Evolutionary conservation across 352 stramenopile genomes (phyloP).

Genomic region (Globisporangium echinulatum): DNA sequence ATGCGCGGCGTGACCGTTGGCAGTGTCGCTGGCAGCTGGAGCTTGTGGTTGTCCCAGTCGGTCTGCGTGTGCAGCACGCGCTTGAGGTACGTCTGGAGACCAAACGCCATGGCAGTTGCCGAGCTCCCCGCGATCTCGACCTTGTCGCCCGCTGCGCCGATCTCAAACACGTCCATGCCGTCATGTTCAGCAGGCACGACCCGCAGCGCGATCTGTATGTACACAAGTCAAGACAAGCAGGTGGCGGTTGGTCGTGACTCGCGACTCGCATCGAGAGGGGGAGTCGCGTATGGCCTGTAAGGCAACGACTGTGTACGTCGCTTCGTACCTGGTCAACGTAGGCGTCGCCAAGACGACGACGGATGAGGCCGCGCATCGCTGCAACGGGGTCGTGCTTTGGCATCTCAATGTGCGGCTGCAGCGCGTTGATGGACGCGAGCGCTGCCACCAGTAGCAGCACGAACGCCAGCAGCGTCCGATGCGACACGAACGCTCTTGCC

Average conservation of each 20-base stretch:
- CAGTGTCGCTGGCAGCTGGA: slow-evolving; percentile 50
- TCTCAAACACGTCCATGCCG: slow-evolving; percentile 58
- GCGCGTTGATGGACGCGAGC: slow-evolving; percentile 1
- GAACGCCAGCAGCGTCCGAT: slow-evolving; percentile 3
- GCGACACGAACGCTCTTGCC: slow-evolving; percentile 2
- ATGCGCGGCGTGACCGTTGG: slow-evolving; percentile 26
- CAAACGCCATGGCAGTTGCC: slow-evolving; percentile 62
- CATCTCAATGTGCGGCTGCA: slow-evolving; percentile 19
- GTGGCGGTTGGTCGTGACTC: no score
- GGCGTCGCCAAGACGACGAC: slow-evolving; percentile 35
- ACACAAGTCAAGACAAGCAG: no score
- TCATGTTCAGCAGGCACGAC: slow-evolving; percentile 31
- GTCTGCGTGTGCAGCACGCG: slow-evolving; percentile 63
- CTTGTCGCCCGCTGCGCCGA: slow-evolving; percentile 35
- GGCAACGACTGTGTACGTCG: no score
- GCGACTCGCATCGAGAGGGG: no score
- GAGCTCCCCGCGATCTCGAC: slow-evolving; percentile 47
- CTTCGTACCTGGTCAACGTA: slow-evolving; percentile 56
- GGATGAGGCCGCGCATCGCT: slow-evolving; percentile 48
- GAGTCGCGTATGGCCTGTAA: no score
- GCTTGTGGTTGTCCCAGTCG: slow-evolving; percentile 73
- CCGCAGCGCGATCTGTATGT: slow-evolving; percentile 40
- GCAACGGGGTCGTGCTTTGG: slow-evolving; percentile 40
- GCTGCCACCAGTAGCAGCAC: slow-evolving; percentile 15
- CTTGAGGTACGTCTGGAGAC: slow-evolving; percentile 77